phyloP scores from a whole-genome alignment of 2,329 filamentous ascomycete genomes.

The Nannizziopsis arthrosporioides region DNA sequence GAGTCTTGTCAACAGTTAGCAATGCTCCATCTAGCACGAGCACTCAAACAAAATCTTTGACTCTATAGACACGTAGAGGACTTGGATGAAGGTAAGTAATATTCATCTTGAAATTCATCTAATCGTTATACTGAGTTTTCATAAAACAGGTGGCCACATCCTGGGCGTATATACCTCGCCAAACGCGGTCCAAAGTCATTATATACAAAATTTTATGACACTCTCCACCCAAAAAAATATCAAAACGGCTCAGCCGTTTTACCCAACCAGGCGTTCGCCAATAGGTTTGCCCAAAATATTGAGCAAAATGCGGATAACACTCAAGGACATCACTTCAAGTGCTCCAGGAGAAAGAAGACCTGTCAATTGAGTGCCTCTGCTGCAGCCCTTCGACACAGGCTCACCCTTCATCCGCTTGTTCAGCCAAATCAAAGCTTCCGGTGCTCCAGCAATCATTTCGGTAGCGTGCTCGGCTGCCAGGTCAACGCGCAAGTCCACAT shows the following conservation, averaged over 20 bases:
- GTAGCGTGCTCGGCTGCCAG: conserved; percentile 32
- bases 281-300: conserved; percentile 10
- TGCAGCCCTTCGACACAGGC: conserved; percentile 6
- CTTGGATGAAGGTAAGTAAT: too few relatives aligned
- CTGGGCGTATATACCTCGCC: too few relatives aligned
- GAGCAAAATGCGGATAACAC: conserved; percentile 6
- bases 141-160: too few relatives aligned
- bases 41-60: too few relatives aligned
- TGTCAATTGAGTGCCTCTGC: conserved; percentile 2
- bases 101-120: too few relatives aligned
- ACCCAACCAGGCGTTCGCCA: conserved; percentile 1
- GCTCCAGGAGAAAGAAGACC: conserved; percentile 9
- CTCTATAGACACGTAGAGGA: too few relatives aligned
- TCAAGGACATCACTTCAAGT: conserved; percentile 3
- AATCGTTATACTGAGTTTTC: too few relatives aligned
- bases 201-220: too few relatives aligned
- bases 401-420: conserved; percentile 17
- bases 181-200: too few relatives aligned
- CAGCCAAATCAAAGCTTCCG: conserved; percentile 25
- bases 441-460: conserved; percentile 26
- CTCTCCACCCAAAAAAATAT: too few relatives aligned
- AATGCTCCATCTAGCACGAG: too few relatives aligned
- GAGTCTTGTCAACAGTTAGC: too few relatives aligned
- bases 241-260: not conserved
- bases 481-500: conserved; percentile 38